phyloP scores from a whole-genome alignment of 2,329 filamentous ascomycete genomes.

The Pseudogymnoascus sp. region DNA sequence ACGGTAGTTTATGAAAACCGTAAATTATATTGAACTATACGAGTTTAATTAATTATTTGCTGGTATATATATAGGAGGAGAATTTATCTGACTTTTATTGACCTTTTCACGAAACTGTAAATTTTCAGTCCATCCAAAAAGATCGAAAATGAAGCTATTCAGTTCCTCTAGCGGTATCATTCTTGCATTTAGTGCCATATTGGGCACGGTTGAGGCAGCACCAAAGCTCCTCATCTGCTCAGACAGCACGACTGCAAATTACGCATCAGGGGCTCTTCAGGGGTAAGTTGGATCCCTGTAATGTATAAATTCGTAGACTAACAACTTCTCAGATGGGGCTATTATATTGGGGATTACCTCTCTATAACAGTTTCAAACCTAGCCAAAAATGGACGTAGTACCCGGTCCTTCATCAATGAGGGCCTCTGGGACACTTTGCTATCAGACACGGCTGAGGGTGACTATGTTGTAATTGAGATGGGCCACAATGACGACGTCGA shows the following conservation, averaged over 20 bases:
- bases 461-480: slow-evolving; percentile 24
- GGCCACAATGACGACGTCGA: slow-evolving; percentile 25
- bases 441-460: slow-evolving; percentile 13
- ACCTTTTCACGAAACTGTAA: too few relatives aligned
- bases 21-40: too few relatives aligned
- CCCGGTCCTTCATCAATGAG: background rate
- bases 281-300: background rate
- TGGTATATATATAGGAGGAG: too few relatives aligned
- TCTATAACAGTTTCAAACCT: background rate
- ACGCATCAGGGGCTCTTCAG: background rate
- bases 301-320: background rate
- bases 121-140: too few relatives aligned
- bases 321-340: background rate
- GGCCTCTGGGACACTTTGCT: slow-evolving; percentile 13
- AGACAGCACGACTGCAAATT: background rate
- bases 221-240: background rate
- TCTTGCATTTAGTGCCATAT: too few relatives aligned
- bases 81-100: too few relatives aligned
- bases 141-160: too few relatives aligned
- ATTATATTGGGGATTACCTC: background rate
- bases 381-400: background rate
- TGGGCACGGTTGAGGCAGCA: too few relatives aligned
- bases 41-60: too few relatives aligned
- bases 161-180: too few relatives aligned
- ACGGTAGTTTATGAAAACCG: too few relatives aligned